Base-by-base conservation (phyloP, 2,329 filamentous ascomycete species). In the Aspergillus ochraceoroseus region DNA sequence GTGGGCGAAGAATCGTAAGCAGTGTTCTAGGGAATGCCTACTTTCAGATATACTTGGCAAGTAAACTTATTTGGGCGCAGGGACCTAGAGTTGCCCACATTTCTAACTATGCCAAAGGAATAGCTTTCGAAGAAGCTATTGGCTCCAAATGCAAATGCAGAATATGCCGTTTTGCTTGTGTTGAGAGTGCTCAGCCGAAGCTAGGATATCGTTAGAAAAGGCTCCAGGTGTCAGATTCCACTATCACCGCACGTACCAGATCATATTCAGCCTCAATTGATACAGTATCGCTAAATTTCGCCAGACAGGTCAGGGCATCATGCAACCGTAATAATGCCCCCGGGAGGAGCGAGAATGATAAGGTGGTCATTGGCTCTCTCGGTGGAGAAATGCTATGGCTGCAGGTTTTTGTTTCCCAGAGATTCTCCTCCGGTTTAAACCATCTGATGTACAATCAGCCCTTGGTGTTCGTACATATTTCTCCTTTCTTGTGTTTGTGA, bases 261-360 rank as follows among this genome's bases (percentile, higher is more conserved):
- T 79, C 73, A 47, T 68, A 66, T 54, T 74, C 71, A 23, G 78
- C 79, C 60, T 83, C 79, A 39, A 83, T 70, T 14, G 75, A 75
- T 9, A 82, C 76, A 2, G 69, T 71, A 48, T 83, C 79, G 57
- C 74, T 77, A 62, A 82, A 82, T 59, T 79, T 82, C 38, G 73
- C 68, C 1, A 83, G 68, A 54, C 79, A 83, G 25, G 71, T 64
- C 17, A 83, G 68, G 5, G 73, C 63, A 55, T 82, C 78, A 50
- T 82, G 78, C 4, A 83, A 52, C 36, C 70, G 72, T 6, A 70
- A 66, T 29, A 79, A 70, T 2, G 75, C 74, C 47, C 73, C 69
- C 8, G 78, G 76, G 27, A 67, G 68, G 28, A 83, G 64, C 1
- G 75, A 75, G 54, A 82, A 79, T 22, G 59, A 57, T 19, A 71